phyloP scores from a whole-genome alignment of 1,284 basidiomycete genomes.

The Anthracocystis panici-leucophaei region DNA sequence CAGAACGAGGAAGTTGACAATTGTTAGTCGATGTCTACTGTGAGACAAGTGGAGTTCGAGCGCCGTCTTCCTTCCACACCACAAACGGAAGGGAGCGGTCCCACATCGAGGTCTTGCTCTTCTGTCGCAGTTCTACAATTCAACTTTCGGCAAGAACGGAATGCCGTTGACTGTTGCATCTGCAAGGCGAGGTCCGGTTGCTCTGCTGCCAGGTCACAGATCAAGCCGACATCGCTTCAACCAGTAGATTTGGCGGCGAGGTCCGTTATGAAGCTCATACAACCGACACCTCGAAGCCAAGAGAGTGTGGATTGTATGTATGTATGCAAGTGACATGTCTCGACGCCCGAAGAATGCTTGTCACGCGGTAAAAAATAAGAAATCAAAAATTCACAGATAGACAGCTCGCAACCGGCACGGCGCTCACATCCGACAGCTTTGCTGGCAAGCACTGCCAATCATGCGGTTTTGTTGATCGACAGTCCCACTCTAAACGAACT shows the following conservation, averaged over 20 bases:
- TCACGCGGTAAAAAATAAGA: not conserved
- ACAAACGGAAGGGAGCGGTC: not conserved
- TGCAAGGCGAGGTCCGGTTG: not conserved
- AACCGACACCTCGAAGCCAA: conserved; percentile 1
- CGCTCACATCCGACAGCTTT: conserved; percentile 2
- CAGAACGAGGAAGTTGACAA: not conserved
- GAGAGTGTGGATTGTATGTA: not conserved
- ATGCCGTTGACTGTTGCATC: not conserved
- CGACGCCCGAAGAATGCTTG: conserved; percentile 10
- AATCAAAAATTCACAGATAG: not conserved
- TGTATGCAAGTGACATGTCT: conserved; percentile 40
- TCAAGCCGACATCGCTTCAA: not conserved
- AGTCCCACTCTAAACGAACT: not conserved
- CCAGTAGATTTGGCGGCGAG: not conserved
- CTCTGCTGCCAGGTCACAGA: not conserved
- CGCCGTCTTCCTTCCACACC: not conserved
- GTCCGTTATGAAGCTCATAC: not conserved
- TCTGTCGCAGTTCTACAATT: not conserved
- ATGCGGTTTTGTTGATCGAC: conserved; percentile 4
- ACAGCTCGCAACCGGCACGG: conserved; percentile 12
- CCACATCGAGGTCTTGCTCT: not conserved
- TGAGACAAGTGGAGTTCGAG: conserved; percentile 1
- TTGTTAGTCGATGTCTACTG: conserved; percentile 11
- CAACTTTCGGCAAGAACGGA: conserved; percentile 5
- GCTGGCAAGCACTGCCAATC: conserved; percentile 1